Percentiles rank a stretch among this genome's conserved stretches.
Conservation (phyloP, 164 flowering plant species). For the Magnolia changhungtana region DNA sequence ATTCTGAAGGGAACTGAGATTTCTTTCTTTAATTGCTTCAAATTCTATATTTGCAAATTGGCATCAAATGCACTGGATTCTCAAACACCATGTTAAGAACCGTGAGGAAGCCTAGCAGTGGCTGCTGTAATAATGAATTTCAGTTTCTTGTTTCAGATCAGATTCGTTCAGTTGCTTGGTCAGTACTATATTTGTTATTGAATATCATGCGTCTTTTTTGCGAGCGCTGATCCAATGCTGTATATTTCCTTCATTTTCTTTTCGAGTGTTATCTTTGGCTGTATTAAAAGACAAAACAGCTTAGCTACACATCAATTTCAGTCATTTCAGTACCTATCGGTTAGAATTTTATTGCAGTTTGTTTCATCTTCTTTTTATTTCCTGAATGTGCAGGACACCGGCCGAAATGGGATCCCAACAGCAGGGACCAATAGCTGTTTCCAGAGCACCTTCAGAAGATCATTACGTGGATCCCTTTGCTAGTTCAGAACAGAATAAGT, state of each 20-base stretch:
- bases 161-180: background rate
- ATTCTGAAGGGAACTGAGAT: background rate
- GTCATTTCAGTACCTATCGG: background rate
- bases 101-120: background rate
- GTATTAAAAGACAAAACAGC: background rate
- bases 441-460: constrained; percentile 21
- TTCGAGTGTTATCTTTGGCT: background rate
- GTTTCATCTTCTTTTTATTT: background rate
- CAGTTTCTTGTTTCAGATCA: background rate
- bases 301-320: background rate
- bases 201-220: background rate
- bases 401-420: constrained; percentile 20
- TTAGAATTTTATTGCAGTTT: background rate
- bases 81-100: background rate
- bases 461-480: constrained; percentile 18
- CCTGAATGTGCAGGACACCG: constrained; percentile 32
- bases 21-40: no score
- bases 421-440: background rate
- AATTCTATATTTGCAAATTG: no score
- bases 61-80: background rate
- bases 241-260: background rate
- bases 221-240: background rate
- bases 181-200: background rate
- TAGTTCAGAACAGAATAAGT: constrained; percentile 25
- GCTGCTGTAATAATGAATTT: background rate